Percentiles rank a stretch among this genome's conserved stretches.
These are phyloP conservation scores for Euphorbia corollata DNA, from an alignment of 441 rosid species.

Conservation along the genomic window DNA sequence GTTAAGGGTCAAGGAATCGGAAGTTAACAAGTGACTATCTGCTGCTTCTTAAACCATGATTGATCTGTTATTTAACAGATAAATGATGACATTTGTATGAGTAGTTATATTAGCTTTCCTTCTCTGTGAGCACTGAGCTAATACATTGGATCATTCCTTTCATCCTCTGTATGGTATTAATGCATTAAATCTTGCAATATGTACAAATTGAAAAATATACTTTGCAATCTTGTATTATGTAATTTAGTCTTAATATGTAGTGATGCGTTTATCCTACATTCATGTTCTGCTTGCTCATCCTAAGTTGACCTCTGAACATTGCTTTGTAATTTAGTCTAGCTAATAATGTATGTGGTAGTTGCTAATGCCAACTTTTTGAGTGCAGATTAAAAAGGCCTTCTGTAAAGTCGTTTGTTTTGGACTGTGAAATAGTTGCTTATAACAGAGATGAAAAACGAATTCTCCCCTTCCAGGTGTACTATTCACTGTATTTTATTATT, in stretches of 20 bases:
- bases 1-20: background rate
- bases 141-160: background rate
- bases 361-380: constrained; percentile 17
- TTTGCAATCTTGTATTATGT: background rate
- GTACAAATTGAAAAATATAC: too few relatives aligned
- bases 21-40: background rate
- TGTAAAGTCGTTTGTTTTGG: constrained; percentile 71
- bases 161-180: constrained; percentile 1
- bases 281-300: background rate
- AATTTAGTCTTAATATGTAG: background rate
- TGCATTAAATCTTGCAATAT: background rate
- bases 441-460: constrained; percentile 65
- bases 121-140: background rate
- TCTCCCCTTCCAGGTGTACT: constrained; percentile 81
- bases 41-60: constrained; percentile 2
- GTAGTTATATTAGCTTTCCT: background rate
- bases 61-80: background rate
- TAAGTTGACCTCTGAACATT: background rate
- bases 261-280: background rate
- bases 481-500: background rate
- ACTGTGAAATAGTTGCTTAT: constrained; percentile 86
- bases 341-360: constrained; percentile 6
- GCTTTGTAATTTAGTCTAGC: background rate
- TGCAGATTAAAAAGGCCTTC: constrained; percentile 72
- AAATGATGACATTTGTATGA: background rate